Evolutionary conservation across 441 rosid genomes (phyloP).

Genomic region (Macaranga tanarius): DNA sequence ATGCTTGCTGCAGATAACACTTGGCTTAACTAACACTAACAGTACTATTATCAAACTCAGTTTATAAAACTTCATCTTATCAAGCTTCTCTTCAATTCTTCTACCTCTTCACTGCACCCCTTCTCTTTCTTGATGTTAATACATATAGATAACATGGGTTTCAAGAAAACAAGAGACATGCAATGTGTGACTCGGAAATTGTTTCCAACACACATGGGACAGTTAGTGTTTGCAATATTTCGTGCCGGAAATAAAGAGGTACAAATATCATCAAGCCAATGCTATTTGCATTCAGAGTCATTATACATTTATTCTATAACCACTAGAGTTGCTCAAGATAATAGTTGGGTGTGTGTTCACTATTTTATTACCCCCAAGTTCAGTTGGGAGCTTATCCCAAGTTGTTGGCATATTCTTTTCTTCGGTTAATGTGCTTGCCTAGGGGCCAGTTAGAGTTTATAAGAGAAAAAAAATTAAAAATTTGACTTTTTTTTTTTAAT

Average conservation of each 20-base stretch:
- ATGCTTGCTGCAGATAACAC: neutral
- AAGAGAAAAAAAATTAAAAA: too few species aligned
- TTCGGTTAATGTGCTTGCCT: too few species aligned
- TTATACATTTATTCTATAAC: neutral
- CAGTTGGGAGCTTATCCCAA: too few species aligned
- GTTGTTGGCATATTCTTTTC: too few species aligned
- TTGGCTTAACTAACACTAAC: neutral
- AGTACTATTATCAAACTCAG: neutral
- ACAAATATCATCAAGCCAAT: neutral
- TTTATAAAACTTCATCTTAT: neutral
- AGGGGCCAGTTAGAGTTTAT: too few species aligned
- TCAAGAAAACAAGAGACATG: neutral
- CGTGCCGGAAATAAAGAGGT: neutral
- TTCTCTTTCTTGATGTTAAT: neutral
- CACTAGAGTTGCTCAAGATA: neutral
- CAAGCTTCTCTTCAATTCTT: neutral
- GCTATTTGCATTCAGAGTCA: neutral
- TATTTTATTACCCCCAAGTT: too few species aligned
- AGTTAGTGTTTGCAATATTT: neutral
- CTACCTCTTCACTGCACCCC: too few species aligned
- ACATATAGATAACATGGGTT: neutral
- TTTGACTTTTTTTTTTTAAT: too few species aligned
- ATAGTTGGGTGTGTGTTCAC: too few species aligned
- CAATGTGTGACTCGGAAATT: neutral
- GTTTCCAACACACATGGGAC: neutral